These are phyloP conservation scores for Trametes hirsuta DNA, from an alignment of 1,284 basidiomycete species.

Conservation along the genomic window DNA sequence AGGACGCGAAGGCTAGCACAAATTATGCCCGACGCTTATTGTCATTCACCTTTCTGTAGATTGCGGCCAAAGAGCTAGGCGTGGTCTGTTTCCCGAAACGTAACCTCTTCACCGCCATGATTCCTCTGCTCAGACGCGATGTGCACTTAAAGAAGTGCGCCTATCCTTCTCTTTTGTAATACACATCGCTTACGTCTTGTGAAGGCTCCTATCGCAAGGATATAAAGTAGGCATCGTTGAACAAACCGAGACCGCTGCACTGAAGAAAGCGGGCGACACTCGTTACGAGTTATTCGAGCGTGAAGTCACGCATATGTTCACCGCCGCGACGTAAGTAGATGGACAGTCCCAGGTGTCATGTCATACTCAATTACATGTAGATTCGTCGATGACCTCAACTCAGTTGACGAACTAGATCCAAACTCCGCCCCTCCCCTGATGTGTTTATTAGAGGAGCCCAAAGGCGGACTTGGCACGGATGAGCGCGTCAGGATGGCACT, in stretches of 20 bases:
- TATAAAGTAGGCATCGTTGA: conserved; percentile 90
- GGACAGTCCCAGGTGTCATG: too few relatives aligned
- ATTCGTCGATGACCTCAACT: conserved; percentile 75
- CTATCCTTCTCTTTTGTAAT: neutral
- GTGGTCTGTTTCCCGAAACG: conserved; percentile 79
- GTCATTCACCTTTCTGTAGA: conserved; percentile 43
- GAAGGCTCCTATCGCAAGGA: conserved; percentile 82
- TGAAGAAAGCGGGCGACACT: conserved; percentile 91
- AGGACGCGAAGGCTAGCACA: conserved; percentile 73
- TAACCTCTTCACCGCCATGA: conserved; percentile 84
- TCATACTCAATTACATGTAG: conserved; percentile 41
- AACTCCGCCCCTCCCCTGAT: conserved; percentile 63
- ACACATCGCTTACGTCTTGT: neutral
- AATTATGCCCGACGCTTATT: neutral
- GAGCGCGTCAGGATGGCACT: conserved; percentile 72
- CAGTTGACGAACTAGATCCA: conserved; percentile 64
- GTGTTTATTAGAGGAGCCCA: conserved; percentile 71
- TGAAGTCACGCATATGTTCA: conserved; percentile 82
- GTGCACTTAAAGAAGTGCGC: conserved; percentile 88
- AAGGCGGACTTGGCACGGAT: conserved; percentile 53
- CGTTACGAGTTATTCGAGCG: conserved; percentile 84
- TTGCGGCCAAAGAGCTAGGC: conserved; percentile 81
- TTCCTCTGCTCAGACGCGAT: conserved; percentile 81
- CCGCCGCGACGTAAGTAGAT: conserved; percentile 79
- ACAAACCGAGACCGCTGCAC: conserved; percentile 94